Base-by-base conservation (phyloP, 2,329 filamentous ascomycete species). In the Rhinocladiella mackenziei region DNA sequence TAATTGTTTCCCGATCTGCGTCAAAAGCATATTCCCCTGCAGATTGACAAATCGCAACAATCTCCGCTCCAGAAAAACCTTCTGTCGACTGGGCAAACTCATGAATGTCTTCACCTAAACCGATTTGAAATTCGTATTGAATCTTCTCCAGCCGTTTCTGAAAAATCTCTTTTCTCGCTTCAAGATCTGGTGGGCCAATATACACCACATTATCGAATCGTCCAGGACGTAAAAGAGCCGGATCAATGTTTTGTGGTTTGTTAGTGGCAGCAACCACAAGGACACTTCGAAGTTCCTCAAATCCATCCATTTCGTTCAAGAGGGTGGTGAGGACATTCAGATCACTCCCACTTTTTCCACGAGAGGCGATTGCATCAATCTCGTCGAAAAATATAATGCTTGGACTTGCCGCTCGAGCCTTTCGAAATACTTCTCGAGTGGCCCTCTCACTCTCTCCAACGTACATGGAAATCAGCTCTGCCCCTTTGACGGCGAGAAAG, bases 351-450 rank as follows among this genome's bases (percentile, higher is more conserved):
- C 72, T 71, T 40, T 72, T 69, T 14, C 73, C 69, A 65, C 72
- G 72, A 23, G 75, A 74, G 26, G 74, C 85, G 51, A 97, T 91
- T 3, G 86, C 82, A 66, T 97, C 89, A 57, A 97, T 92, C 64
- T 97, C 89, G 62, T 97, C 89, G 55, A 96, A 95, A 73, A 96
- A 97, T 58, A 97, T 89, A 65, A 96, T 91, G 62, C 86, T 89
- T 0, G 91, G 91, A 39, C 83, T 81, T 6, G 89, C 89, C n/a
- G 84, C 82, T 30, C 85, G 77, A 1, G 91, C 91, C 56, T 89
- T 86, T 40, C 83, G 77, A 62, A 97, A 96, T 1, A 96, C 79
- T 43, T 88, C 84, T 26, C 91, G 81, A 30, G 96, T 77, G 5
- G 84, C 83, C 8, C 88, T 80, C 67, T 97, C 91, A 2, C 89